A percentile compares a stretch with the other conserved stretches of the same genome.
phyloP scores from a whole-genome alignment of 2,329 filamentous ascomycete genomes.

The Fusarium guadeloupense region DNA sequence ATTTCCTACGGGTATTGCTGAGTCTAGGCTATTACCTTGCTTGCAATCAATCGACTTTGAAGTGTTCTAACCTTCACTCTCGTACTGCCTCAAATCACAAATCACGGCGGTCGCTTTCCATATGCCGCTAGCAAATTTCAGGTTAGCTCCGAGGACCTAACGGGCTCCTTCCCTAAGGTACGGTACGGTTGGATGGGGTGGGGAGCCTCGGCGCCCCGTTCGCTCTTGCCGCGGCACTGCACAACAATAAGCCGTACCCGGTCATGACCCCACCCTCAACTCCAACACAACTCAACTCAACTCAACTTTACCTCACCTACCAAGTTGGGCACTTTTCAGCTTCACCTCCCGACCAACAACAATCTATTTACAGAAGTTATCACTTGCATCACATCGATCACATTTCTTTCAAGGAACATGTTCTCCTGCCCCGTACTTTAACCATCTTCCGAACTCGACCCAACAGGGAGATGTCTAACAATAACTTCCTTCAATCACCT shows the following conservation, averaged over 20 bases:
- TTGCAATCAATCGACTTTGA: background rate
- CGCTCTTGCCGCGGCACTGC: slow-evolving; percentile 36
- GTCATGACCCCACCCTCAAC: slow-evolving; percentile 3
- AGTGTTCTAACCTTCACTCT: slow-evolving; percentile 12
- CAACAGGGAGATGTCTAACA: background rate
- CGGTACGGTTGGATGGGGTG: slow-evolving; percentile 14
- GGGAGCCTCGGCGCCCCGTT: slow-evolving; percentile 18
- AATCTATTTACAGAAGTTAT: background rate
- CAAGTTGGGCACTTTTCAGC: slow-evolving; percentile 16
- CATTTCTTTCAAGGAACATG: background rate
- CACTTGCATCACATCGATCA: background rate
- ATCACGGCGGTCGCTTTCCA: slow-evolving; percentile 12
- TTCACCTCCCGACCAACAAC: background rate
- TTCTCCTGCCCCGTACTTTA: background rate
- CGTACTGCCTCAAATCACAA: slow-evolving; percentile 11
- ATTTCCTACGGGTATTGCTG: no score
- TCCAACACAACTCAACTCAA: no score
- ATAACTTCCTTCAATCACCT: background rate
- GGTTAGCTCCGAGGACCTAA: slow-evolving; percentile 5
- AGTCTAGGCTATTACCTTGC: no score
- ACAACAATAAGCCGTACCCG: background rate
- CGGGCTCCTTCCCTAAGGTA: slow-evolving; percentile 24
- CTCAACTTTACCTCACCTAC: slow-evolving; percentile 4
- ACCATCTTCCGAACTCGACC: background rate
- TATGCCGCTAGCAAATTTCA: slow-evolving; percentile 6